Conservation (phyloP, 2,329 filamentous ascomycete species). For the Proliferodiscus dingleyae region DNA sequence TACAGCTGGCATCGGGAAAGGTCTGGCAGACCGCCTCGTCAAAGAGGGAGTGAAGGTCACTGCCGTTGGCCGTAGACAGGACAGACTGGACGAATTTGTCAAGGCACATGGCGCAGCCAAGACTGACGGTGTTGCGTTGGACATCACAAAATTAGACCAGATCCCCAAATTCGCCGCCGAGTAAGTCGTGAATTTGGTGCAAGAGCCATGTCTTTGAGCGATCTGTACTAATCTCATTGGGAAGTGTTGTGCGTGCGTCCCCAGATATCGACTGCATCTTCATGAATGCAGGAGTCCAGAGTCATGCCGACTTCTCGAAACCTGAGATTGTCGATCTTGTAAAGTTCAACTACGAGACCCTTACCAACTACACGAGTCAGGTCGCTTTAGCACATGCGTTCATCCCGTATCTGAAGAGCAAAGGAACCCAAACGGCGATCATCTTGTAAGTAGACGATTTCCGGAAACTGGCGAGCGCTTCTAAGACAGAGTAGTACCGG, state of each 20-base stretch:
- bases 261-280: slow-evolving; percentile 52
- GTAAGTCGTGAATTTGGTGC: slow-evolving; percentile 4
- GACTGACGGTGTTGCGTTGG: slow-evolving; percentile 38
- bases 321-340: slow-evolving; percentile 39
- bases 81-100: slow-evolving; percentile 46
- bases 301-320: slow-evolving; percentile 41
- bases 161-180: slow-evolving; percentile 38
- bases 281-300: slow-evolving; percentile 53
- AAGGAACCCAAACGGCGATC: slow-evolving; percentile 12
- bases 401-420: slow-evolving; percentile 28
- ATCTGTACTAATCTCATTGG: neutral
- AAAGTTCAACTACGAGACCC: slow-evolving; percentile 35
- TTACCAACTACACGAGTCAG: slow-evolving; percentile 38
- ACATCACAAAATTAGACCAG: slow-evolving; percentile 40
- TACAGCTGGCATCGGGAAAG: slow-evolving; percentile 48
- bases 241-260: slow-evolving; percentile 33
- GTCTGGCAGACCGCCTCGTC: slow-evolving; percentile 41
- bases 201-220: neutral
- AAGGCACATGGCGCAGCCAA: slow-evolving; percentile 38
- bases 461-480: neutral
- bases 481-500: slow-evolving; percentile 15
- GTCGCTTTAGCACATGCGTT: slow-evolving; percentile 38
- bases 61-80: slow-evolving; percentile 49
- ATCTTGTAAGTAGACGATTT: slow-evolving; percentile 13
- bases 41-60: slow-evolving; percentile 44